phyloP scores from a whole-genome alignment of 1,284 basidiomycete species.

The Sporisorium reilianum region DNA sequence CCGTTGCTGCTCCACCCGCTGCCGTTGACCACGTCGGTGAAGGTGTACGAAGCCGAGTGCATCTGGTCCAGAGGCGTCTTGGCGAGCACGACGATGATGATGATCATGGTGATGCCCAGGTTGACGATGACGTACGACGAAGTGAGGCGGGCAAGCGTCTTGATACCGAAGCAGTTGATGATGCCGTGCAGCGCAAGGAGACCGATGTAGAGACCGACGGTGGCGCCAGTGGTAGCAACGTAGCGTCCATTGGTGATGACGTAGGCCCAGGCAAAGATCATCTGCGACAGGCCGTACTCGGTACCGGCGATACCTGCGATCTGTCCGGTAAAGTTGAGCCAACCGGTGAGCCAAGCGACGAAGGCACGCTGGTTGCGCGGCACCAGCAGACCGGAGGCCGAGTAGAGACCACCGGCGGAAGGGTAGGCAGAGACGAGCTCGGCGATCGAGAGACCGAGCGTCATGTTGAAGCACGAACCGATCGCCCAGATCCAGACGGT shows the following conservation, averaged over 20 bases:
- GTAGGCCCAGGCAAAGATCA: constrained; percentile 82
- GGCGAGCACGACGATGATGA: constrained; percentile 86
- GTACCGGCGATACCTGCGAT: constrained; percentile 85
- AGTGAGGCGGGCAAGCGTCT: constrained; percentile 81
- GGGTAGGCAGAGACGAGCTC: constrained; percentile 77
- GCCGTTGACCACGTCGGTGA: constrained; percentile 75
- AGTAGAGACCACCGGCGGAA: constrained; percentile 82
- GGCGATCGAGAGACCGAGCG: constrained; percentile 66
- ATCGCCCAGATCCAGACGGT: constrained; percentile 68
- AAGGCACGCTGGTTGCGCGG: constrained; percentile 60
- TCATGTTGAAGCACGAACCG: constrained; percentile 66
- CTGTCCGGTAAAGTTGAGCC: constrained; percentile 86
- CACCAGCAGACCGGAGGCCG: constrained; percentile 69
- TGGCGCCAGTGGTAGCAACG: constrained; percentile 56
- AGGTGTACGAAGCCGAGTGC: constrained; percentile 80
- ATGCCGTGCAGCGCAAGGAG: constrained; percentile 68
- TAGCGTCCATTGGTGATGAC: constrained; percentile 59
- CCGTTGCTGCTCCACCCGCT: constrained; percentile 85
- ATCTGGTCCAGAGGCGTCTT: constrained; percentile 79
- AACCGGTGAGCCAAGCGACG: constrained; percentile 78
- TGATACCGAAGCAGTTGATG: constrained; percentile 83
- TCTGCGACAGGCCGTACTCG: constrained; percentile 86
- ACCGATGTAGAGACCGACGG: constrained; percentile 63
- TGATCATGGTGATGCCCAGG: constrained; percentile 74
- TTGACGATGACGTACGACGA: constrained; percentile 88